These are phyloP conservation scores for Leccinum longicurvipes DNA, from an alignment of 768 basidiomycete genomes.

Conservation along the genomic window DNA sequence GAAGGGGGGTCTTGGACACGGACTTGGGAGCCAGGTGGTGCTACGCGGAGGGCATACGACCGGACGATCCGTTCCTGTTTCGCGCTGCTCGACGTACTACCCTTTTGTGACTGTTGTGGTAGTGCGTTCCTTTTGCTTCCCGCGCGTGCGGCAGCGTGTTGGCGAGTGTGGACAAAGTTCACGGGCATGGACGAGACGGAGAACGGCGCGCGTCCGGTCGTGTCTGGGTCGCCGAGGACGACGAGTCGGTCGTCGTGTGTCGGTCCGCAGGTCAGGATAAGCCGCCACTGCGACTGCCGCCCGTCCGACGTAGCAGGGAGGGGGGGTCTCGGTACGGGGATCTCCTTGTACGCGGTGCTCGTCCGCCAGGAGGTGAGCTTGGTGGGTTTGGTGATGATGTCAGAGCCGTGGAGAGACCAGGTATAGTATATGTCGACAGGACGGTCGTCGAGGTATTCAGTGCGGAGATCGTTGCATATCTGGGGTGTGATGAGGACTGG, in stretches of 20 bases:
- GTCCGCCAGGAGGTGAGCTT: constrained; percentile 77
- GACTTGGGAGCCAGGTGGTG: neutral
- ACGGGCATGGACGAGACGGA: constrained; percentile 73
- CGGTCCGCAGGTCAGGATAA: constrained; percentile 50
- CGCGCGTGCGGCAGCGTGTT: neutral
- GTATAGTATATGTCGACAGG: constrained; percentile 66
- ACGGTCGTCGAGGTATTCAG: constrained; percentile 58
- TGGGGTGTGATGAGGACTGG: constrained; percentile 70
- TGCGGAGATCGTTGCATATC: constrained; percentile 86
- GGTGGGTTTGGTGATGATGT: constrained; percentile 37
- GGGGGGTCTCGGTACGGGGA: constrained; percentile 63
- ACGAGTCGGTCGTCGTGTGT: constrained; percentile 32
- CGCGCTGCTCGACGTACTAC: constrained; percentile 6
- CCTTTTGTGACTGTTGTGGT: constrained; percentile 9
- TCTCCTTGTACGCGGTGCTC: constrained; percentile 69
- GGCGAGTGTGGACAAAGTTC: constrained; percentile 30
- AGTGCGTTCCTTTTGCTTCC: constrained; percentile 1
- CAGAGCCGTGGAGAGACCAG: constrained; percentile 44
- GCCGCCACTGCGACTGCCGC: constrained; percentile 49
- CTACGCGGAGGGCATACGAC: constrained; percentile 13
- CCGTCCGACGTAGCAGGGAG: constrained; percentile 24
- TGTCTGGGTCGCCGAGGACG: constrained; percentile 38
- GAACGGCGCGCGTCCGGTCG: constrained; percentile 47
- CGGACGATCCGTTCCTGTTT: constrained; percentile 69
- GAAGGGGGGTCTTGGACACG: neutral